These are phyloP conservation scores for Priceomyces carsonii DNA, from an alignment of 805 yeast genomes.

Conservation along the genomic window DNA sequence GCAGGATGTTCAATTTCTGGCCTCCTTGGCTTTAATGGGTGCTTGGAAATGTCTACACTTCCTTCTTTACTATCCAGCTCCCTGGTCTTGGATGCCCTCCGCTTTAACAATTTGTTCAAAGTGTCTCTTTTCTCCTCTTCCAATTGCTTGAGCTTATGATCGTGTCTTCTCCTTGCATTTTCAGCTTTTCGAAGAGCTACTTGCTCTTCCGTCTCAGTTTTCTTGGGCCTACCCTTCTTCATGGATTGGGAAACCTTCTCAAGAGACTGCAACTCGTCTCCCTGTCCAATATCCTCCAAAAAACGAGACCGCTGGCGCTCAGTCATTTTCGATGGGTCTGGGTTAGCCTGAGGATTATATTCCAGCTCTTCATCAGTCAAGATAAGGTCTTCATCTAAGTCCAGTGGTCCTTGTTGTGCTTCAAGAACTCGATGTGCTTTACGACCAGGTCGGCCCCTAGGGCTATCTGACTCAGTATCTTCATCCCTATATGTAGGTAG, in stretches of 20 bases:
- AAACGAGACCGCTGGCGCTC: slow-evolving; percentile 55
- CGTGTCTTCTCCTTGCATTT: slow-evolving; percentile 83
- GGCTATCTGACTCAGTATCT: slow-evolving; percentile 22
- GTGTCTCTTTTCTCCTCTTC: slow-evolving; percentile 96
- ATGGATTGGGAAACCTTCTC: slow-evolving; percentile 24
- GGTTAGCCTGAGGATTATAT: slow-evolving; percentile 40
- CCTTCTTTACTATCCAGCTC: slow-evolving; percentile 35
- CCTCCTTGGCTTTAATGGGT: slow-evolving; percentile 37
- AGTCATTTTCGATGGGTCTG: slow-evolving; percentile 51
- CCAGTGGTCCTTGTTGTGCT: slow-evolving; percentile 25
- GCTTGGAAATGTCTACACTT: slow-evolving; percentile 15
- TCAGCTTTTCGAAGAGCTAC: slow-evolving; percentile 80
- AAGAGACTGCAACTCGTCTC: slow-evolving; percentile 25
- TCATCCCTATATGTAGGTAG: slow-evolving; percentile 39
- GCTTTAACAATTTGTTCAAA: slow-evolving; percentile 77
- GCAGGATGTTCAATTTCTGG: slow-evolving; percentile 49
- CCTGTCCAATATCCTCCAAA: slow-evolving; percentile 16
- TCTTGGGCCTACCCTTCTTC: slow-evolving; percentile 47
- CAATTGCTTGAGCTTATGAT: slow-evolving; percentile 73
- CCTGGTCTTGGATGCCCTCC: slow-evolving; percentile 76
- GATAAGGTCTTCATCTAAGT: slow-evolving; percentile 34
- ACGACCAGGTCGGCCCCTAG: slow-evolving; percentile 3
- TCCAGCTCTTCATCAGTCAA: slow-evolving; percentile 46
- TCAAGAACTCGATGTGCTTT: slow-evolving; percentile 12
- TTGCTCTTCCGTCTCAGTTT: slow-evolving; percentile 79